Conservation (phyloP, 2,329 filamentous ascomycete species). For the Phialophora expanda region DNA sequence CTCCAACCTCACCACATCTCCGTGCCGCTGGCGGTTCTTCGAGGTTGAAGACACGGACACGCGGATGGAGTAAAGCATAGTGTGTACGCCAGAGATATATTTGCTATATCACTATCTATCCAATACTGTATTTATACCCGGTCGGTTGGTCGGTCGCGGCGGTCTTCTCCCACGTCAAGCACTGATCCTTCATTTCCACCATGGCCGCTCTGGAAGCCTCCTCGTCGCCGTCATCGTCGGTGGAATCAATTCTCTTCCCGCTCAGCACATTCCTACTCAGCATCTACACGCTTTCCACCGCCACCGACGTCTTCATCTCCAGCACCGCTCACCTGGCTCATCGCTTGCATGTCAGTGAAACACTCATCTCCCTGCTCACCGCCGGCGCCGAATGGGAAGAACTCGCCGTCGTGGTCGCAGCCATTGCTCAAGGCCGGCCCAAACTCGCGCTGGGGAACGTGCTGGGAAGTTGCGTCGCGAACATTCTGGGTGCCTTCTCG, state of each 20-base stretch:
- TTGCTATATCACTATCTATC: not conserved
- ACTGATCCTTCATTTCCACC: not conserved
- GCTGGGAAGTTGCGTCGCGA: conserved; percentile 60
- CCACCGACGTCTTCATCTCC: conserved; percentile 14
- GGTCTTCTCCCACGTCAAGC: not conserved
- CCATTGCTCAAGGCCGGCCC: conserved; percentile 53
- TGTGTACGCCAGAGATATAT: too few relatives aligned
- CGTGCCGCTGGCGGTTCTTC: too few relatives aligned
- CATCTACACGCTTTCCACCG: conserved; percentile 18
- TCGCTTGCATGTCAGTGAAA: conserved; percentile 53
- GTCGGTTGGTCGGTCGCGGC: not conserved
- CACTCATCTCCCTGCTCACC: conserved; percentile 58
- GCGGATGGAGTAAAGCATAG: too few relatives aligned
- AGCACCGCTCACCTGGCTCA: conserved; percentile 54
- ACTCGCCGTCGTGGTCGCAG: conserved; percentile 57
- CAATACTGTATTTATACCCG: not conserved
- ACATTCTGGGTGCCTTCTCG: conserved; percentile 62
- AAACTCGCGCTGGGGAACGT: conserved; percentile 61
- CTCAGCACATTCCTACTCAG: conserved; percentile 25
- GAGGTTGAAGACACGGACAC: too few relatives aligned
- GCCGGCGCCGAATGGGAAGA: conserved; percentile 63
- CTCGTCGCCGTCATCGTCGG: not conserved
- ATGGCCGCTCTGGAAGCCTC: not conserved
- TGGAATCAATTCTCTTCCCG: conserved; percentile 15
- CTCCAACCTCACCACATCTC: too few relatives aligned